Percentiles rank a stretch among this genome's conserved stretches.
Evolutionary conservation across 2,329 filamentous ascomycete genomes (phyloP).

Genomic region (Venturia asperata): DNA sequence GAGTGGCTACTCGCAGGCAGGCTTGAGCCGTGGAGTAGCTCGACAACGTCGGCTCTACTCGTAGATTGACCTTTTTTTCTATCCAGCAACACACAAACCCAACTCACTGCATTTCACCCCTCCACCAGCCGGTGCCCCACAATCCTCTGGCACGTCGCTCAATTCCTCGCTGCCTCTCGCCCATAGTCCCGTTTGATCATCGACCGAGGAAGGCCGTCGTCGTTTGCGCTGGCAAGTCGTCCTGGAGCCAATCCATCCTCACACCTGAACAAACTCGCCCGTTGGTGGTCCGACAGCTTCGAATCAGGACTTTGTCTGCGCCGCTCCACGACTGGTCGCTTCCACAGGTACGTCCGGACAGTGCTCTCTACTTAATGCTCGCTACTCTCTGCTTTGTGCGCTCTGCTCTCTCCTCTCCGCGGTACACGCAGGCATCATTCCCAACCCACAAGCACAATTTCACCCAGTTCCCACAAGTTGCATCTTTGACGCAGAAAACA

Average conservation of each 20-base stretch:
- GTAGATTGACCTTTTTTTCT: too few relatives aligned
- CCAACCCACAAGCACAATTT: not conserved
- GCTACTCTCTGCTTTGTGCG: too few relatives aligned
- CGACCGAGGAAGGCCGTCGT: not conserved
- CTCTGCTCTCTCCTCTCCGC: too few relatives aligned
- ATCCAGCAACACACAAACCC: not conserved
- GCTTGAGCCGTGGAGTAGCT: too few relatives aligned
- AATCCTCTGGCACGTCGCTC: slow-evolving; percentile 4
- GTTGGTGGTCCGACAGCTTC: not conserved
- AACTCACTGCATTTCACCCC: slow-evolving; percentile 3
- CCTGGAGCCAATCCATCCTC: not conserved
- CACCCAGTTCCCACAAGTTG: not conserved
- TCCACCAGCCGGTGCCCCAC: slow-evolving; percentile 4
- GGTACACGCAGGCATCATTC: not conserved
- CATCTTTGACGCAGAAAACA: not conserved
- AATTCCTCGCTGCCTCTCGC: slow-evolving; percentile 6
- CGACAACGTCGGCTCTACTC: too few relatives aligned
- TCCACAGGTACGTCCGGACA: not conserved
- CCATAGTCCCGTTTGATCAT: not conserved
- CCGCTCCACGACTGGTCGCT: not conserved
- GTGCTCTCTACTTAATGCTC: not conserved
- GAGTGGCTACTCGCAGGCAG: too few relatives aligned
- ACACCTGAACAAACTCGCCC: not conserved
- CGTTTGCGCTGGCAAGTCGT: not conserved
- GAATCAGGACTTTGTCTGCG: not conserved